These are phyloP conservation scores for apple (Malus domestica) DNA, from an alignment of 306 rosid genomes.

Conservation along the genomic window DNA sequence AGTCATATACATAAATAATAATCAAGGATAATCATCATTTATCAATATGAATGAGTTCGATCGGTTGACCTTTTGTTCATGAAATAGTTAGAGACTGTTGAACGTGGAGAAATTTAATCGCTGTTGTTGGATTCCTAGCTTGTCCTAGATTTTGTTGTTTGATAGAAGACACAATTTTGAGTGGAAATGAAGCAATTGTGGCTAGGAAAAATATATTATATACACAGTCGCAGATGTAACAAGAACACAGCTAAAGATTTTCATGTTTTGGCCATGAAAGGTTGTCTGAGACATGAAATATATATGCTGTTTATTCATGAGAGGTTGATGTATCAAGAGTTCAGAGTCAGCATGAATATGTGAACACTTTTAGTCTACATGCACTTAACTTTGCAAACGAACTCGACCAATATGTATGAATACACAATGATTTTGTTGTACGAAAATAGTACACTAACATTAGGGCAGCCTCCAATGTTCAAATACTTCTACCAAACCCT, in stretches of 20 bases:
- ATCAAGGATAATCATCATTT: background rate
- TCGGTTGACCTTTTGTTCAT: background rate
- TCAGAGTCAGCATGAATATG: background rate
- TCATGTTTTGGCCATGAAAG: background rate
- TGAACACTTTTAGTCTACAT: background rate
- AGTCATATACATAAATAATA: background rate
- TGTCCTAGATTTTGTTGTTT: background rate
- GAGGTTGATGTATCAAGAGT: background rate
- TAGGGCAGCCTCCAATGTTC: too few species aligned
- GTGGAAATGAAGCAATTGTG: slow-evolving; percentile 1
- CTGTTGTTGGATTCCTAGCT: slow-evolving; percentile 3
- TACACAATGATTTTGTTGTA: background rate
- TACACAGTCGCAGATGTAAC: background rate
- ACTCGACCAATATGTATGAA: background rate
- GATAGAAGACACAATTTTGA: background rate
- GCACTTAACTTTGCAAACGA: background rate
- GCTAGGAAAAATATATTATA: background rate
- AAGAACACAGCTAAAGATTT: background rate
- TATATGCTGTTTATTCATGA: background rate
- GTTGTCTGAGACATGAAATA: background rate
- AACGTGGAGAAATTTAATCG: background rate
- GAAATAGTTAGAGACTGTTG: background rate
- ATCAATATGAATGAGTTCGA: background rate
- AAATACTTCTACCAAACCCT: too few species aligned
- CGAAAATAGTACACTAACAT: too few species aligned